Base-by-base conservation (phyloP, 495 filamentous ascomycete species). In the Penicillium robsamsonii region DNA sequence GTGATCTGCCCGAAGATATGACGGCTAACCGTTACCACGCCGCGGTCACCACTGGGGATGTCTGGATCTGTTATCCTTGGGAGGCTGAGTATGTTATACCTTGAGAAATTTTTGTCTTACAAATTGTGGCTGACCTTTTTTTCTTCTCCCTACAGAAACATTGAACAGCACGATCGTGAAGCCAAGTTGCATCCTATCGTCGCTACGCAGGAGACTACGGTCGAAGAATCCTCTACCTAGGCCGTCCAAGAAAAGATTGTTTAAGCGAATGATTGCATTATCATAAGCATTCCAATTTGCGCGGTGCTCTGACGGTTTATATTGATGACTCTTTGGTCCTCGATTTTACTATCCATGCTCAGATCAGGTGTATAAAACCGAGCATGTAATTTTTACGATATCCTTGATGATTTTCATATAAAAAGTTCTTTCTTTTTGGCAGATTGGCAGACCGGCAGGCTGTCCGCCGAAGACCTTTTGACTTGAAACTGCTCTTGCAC, bases 1-100 rank as follows among this genome's bases (percentile, higher is more conserved):
- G 94, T 51, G 66, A 75, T 37, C 78, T 99, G 46, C 92, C 95
- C 13, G 62, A 83, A n/a, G 84, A 89, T 12, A 90, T 96, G 85
- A 80, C 91, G 66, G 76, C 81, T 20, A 75, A 88, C 54, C 35
- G 87, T 62, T 99, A 99, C 74, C 70, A 91, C 54, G 94, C 94
- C 22, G 89, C 94, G 13, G 78, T 86, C 63, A 97, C 94, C 30
- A 90, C 93, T 20, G 82, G 81, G 22, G 93, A 99, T 76, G 87
- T 91, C 53, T 99, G 94, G 94, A 97, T 97, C 68, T 94, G 90
- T 79, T 99, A 99, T 73, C 94, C 94, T n/a, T 98, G 94, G 94
- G 94, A 98, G 75, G 94, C 95, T 41, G 89, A 76, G 75, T 88
- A 79, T 48, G 84, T 79, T 18, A 52, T 53, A 22, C n/a, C 30